These are phyloP conservation scores for Aspergillus oerlinghausenensis DNA, from an alignment of 2,329 filamentous ascomycete species.

Conservation along the genomic window DNA sequence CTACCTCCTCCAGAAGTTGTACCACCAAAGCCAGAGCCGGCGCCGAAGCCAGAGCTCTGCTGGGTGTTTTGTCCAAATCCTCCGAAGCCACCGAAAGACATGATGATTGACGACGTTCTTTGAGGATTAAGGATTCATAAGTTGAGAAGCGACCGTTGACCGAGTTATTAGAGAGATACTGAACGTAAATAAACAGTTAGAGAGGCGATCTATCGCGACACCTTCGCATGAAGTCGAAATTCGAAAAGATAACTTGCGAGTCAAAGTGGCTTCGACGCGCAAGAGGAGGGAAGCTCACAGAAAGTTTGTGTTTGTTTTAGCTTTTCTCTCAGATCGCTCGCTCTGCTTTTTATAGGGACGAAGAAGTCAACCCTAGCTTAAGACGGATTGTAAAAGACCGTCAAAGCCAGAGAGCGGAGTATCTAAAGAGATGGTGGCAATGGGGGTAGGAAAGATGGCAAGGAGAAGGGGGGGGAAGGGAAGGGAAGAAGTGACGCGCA, in stretches of 20 bases:
- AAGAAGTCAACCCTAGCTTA: neutral
- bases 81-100: slow-evolving; percentile 43
- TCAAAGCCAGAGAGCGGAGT: slow-evolving; percentile 9
- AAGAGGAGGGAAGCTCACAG: neutral
- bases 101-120: slow-evolving; percentile 24
- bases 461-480: slow-evolving; percentile 7
- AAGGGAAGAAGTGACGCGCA: slow-evolving; percentile 12
- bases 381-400: neutral
- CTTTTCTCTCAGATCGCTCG: neutral
- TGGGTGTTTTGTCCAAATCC: slow-evolving; percentile 59
- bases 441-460: slow-evolving; percentile 3
- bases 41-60: slow-evolving; percentile 40
- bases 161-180: neutral
- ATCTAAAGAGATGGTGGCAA: neutral
- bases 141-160: slow-evolving; percentile 14
- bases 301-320: neutral
- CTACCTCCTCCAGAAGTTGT: slow-evolving; percentile 35
- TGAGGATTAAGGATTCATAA: slow-evolving; percentile 27
- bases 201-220: neutral
- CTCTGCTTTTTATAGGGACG: neutral
- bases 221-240: neutral
- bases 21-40: slow-evolving; percentile 33
- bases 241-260: neutral
- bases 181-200: neutral
- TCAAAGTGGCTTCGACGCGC: neutral